These are phyloP conservation scores for Metschnikowia bowlesiae DNA, from an alignment of 805 yeast genomes.

Conservation along the genomic window DNA sequence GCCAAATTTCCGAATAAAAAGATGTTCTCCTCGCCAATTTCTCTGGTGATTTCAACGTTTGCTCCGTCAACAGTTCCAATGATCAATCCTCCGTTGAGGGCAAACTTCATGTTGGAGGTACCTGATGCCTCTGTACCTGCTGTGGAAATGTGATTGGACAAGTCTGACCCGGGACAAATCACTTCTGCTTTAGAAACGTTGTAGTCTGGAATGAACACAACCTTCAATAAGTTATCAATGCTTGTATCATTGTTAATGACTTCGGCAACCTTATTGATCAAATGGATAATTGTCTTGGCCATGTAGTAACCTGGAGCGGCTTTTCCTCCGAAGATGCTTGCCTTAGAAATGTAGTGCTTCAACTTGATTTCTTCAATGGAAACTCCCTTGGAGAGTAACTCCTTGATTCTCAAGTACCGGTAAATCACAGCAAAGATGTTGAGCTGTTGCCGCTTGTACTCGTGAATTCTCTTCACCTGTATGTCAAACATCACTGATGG, in stretches of 20 bases:
- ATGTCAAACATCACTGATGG: slow-evolving; percentile 77
- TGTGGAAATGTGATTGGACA: slow-evolving; percentile 91
- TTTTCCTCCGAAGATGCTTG: slow-evolving; percentile 86
- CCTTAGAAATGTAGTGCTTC: slow-evolving; percentile 65
- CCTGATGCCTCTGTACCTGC: slow-evolving; percentile 98
- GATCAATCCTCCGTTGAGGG: slow-evolving; percentile 87
- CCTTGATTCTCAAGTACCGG: slow-evolving; percentile 74
- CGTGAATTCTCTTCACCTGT: slow-evolving; percentile 93
- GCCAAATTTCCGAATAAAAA: slow-evolving; percentile 88
- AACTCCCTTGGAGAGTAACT: slow-evolving; percentile 49
- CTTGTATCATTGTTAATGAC: slow-evolving; percentile 77
- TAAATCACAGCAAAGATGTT: slow-evolving; percentile 86
- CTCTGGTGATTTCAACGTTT: slow-evolving; percentile 90
- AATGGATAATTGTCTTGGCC: slow-evolving; percentile 86
- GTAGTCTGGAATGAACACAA: slow-evolving; percentile 85
- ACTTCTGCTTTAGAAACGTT: slow-evolving; percentile 93
- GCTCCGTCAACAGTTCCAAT: slow-evolving; percentile 98
- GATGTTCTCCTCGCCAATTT: slow-evolving; percentile 89
- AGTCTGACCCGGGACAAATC: slow-evolving; percentile 83
- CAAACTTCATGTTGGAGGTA: slow-evolving; percentile 94
- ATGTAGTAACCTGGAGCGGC: slow-evolving; percentile 97
- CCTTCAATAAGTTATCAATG: slow-evolving; percentile 72
- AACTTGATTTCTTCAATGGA: slow-evolving; percentile 48
- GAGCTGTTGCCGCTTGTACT: slow-evolving; percentile 91
- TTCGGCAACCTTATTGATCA: slow-evolving; percentile 74